These are phyloP conservation scores for Trametes cinnabarina DNA, from an alignment of 768 basidiomycete species.

Conservation along the genomic window DNA sequence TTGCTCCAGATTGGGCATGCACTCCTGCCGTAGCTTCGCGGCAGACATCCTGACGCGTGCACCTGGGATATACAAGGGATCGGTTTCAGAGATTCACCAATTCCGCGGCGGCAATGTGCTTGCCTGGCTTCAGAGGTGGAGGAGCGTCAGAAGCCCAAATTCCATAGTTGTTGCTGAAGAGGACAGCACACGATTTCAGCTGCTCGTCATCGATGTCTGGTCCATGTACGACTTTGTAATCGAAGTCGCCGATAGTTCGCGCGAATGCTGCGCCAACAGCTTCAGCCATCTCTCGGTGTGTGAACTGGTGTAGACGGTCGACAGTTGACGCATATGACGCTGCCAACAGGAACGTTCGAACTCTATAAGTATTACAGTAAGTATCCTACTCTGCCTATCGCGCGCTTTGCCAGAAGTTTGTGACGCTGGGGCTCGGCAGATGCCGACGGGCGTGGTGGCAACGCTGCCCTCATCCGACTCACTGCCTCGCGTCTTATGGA, in stretches of 20 bases:
- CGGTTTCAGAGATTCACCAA: too few species aligned
- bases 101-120: too few species aligned
- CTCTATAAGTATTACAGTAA: too few species aligned
- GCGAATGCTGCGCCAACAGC: too few species aligned
- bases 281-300: too few species aligned
- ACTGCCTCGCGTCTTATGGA: too few species aligned
- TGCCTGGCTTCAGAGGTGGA: constrained; percentile 12
- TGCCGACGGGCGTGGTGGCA: constrained; percentile 1
- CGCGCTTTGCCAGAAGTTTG: too few species aligned
- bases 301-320: too few species aligned
- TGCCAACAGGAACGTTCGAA: too few species aligned
- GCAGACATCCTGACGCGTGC: constrained; percentile 9
- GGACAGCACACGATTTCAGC: constrained; percentile 24
- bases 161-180: constrained; percentile 34
- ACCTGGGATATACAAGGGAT: background rate
- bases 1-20: constrained; percentile 14
- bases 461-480: background rate
- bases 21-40: constrained; percentile 4
- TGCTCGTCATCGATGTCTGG: constrained; percentile 6
- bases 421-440: too few species aligned
- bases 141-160: constrained; percentile 26
- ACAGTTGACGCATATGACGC: too few species aligned
- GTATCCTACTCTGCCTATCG: too few species aligned
- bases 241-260: background rate
- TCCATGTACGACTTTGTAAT: background rate